Conservation (phyloP, 805 yeast genomes). For the Clavispora asparagi region DNA sequence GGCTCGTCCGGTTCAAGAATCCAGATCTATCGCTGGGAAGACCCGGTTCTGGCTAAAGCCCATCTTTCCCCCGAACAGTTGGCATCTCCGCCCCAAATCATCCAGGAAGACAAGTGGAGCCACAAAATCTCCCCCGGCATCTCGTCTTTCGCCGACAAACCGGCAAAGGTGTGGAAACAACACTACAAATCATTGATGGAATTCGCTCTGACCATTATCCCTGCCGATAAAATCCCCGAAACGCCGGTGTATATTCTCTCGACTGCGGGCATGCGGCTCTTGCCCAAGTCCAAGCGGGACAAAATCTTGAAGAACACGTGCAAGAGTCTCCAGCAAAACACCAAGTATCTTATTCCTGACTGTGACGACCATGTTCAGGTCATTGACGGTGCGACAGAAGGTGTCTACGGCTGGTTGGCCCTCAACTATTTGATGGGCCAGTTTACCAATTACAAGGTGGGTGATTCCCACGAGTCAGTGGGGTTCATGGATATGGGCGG, state of each 20-base stretch:
- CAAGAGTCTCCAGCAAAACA: slow-evolving; percentile 43
- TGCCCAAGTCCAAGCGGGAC: slow-evolving; percentile 50
- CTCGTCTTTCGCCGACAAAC: slow-evolving; percentile 50
- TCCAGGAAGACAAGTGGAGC: slow-evolving; percentile 64
- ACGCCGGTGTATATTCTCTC: slow-evolving; percentile 92
- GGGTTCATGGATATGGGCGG: slow-evolving; percentile 99
- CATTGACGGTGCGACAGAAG: slow-evolving; percentile 94
- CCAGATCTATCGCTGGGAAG: slow-evolving; percentile 78
- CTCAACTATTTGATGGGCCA: slow-evolving; percentile 76
- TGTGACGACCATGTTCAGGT: slow-evolving; percentile 75
- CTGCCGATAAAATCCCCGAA: slow-evolving; percentile 47
- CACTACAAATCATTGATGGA: slow-evolving; percentile 65
- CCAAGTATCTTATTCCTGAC: slow-evolving; percentile 50
- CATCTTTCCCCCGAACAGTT: slow-evolving; percentile 29
- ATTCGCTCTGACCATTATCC: slow-evolving; percentile 69
- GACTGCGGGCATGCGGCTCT: slow-evolving; percentile 93
- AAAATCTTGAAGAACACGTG: slow-evolving; percentile 61
- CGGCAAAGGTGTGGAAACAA: slow-evolving; percentile 57
- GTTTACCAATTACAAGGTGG: slow-evolving; percentile 39
- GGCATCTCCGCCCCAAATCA: slow-evolving; percentile 62
- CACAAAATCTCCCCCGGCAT: slow-evolving; percentile 78
- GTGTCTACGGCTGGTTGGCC: slow-evolving; percentile 93
- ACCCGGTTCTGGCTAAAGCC: slow-evolving; percentile 22
- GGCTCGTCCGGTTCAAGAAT: slow-evolving; percentile 94
- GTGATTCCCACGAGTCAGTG: slow-evolving; percentile 50